phyloP scores from a whole-genome alignment of 2,329 filamentous ascomycete species.

The Stachybotrys echinatus region DNA sequence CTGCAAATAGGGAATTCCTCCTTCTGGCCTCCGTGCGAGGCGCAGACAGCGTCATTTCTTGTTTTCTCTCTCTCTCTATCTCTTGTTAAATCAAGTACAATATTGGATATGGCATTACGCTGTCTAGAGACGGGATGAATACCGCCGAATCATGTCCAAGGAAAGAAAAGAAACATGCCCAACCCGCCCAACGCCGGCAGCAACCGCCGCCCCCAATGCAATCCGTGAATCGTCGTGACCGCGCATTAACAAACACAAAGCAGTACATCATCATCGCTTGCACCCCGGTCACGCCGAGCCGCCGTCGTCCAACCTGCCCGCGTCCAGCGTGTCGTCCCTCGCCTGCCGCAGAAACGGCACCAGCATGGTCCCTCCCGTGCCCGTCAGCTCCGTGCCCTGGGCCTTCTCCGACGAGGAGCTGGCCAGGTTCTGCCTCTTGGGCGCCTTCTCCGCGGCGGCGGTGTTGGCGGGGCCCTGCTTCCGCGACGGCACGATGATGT shows the following conservation, averaged over 20 bases:
- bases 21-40: too few species aligned
- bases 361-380: conserved; percentile 81
- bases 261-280: not conserved
- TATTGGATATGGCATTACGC: too few species aligned
- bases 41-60: too few species aligned
- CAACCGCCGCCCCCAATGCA: too few species aligned
- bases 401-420: conserved; percentile 33
- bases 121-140: too few species aligned
- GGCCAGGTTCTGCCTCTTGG: conserved; percentile 33
- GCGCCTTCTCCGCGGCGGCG: not conserved
- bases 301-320: conserved; percentile 26
- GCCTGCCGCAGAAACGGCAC: conserved; percentile 88
- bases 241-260: not conserved
- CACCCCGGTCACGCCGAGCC: too few species aligned
- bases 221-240: not conserved
- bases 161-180: too few species aligned
- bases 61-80: too few species aligned
- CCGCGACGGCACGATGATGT: conserved; percentile 76
- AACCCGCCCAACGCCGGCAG: too few species aligned
- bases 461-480: conserved; percentile 22
- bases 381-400: conserved; percentile 53
- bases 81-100: too few species aligned
- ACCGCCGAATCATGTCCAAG: too few species aligned
- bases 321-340: conserved; percentile 67
- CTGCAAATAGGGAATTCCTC: not conserved